Evolutionary conservation across 2,329 filamentous ascomycete species (phyloP).

Genomic region (Cordyceps militaris): DNA sequence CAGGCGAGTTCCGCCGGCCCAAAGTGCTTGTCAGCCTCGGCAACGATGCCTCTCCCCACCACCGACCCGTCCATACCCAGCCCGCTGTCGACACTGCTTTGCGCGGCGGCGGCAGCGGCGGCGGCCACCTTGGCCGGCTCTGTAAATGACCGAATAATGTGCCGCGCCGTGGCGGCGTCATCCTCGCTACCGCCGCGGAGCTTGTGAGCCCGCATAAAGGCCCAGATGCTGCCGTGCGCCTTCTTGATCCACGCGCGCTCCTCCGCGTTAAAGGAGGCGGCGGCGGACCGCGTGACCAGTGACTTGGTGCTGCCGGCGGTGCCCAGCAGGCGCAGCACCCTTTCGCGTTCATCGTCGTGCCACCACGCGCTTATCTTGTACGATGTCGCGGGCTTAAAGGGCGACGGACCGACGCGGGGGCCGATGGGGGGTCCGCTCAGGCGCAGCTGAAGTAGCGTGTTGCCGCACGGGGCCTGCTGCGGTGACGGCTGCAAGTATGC

Average conservation of each 20-base stretch:
- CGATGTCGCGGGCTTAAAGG: background rate
- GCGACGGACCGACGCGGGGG: background rate
- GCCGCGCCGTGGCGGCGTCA: background rate
- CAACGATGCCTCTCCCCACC: background rate
- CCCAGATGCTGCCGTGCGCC: background rate
- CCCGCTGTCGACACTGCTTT: background rate
- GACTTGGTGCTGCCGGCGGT: too few species aligned
- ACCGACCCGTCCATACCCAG: background rate
- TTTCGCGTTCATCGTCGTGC: background rate
- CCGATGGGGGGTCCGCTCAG: background rate
- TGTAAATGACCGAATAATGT: background rate
- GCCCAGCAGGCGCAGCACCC: background rate
- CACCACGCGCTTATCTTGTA: background rate
- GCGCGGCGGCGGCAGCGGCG: background rate
- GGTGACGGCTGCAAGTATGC: background rate
- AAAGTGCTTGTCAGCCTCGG: background rate
- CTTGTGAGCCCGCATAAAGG: background rate
- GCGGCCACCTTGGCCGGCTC: background rate
- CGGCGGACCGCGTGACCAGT: too few species aligned
- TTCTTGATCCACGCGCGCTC: background rate
- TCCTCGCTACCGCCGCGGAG: background rate
- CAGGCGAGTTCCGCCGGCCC: background rate
- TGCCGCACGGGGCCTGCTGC: too few species aligned
- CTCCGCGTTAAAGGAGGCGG: background rate
- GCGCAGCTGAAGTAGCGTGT: background rate